phyloP scores from a whole-genome alignment of 2,329 filamentous ascomycete species.

The Aspergillus transmontanensis region DNA sequence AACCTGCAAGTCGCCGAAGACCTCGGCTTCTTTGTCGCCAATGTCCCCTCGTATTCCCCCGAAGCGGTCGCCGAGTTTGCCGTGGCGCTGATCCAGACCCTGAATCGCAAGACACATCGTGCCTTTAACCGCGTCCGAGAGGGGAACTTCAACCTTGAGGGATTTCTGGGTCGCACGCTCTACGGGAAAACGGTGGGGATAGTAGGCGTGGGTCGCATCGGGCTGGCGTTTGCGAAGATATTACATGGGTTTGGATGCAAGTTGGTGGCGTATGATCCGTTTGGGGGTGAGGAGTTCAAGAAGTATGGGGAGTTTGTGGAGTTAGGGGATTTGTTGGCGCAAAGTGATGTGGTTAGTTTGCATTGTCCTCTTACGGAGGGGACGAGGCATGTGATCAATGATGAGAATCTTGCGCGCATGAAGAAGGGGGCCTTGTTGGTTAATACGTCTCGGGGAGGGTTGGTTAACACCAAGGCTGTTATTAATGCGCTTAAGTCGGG shows the following conservation, averaged over 20 bases:
- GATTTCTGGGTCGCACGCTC: slow-evolving; percentile 60
- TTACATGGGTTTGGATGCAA: slow-evolving; percentile 67
- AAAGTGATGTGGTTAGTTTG: slow-evolving; percentile 64
- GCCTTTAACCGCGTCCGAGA: slow-evolving; percentile 70
- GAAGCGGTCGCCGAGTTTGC: slow-evolving; percentile 72
- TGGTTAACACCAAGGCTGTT: slow-evolving; percentile 63
- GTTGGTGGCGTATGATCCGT: slow-evolving; percentile 64
- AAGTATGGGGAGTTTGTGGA: slow-evolving; percentile 54
- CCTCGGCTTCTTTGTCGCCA: slow-evolving; percentile 63
- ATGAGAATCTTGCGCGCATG: slow-evolving; percentile 55
- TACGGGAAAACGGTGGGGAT: slow-evolving; percentile 68
- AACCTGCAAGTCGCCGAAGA: slow-evolving; percentile 59
- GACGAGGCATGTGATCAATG: slow-evolving; percentile 65
- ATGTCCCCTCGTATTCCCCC: slow-evolving; percentile 69
- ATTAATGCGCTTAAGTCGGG: slow-evolving; percentile 63
- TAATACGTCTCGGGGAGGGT: slow-evolving; percentile 66
- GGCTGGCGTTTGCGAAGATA: slow-evolving; percentile 63
- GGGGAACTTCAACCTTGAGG: slow-evolving; percentile 68
- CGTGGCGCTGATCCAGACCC: slow-evolving; percentile 66
- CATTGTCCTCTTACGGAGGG: slow-evolving; percentile 66
- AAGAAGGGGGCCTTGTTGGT: slow-evolving; percentile 64
- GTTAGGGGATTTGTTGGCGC: slow-evolving; percentile 58
- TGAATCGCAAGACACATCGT: slow-evolving; percentile 69
- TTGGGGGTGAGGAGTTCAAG: slow-evolving; percentile 52
- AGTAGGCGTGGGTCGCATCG: slow-evolving; percentile 67